Evolutionary conservation across 2,329 filamentous ascomycete species (phyloP), one percentile per base, ranked within the genome.

Genomic region (Alternaria tenuissima): DNA sequence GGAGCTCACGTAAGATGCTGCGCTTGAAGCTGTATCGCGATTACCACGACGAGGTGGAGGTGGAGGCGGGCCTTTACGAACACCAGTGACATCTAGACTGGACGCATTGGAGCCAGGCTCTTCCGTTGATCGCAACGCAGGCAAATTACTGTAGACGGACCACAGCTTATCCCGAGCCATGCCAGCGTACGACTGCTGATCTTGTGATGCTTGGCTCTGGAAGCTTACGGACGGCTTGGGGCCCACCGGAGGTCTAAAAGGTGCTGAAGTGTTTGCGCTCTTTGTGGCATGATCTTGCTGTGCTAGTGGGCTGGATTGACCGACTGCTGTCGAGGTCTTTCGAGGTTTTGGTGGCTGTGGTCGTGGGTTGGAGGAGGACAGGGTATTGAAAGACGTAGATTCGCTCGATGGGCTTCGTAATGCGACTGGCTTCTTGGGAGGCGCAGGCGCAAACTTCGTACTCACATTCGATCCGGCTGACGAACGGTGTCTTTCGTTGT

Each of bases 91-190:
- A 32, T 69, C 63, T 7, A 64, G 26, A 52, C 38, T 57, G 7
- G 58, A 61, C n/a, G 52, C 54, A 26, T 65, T 56, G 20, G 63
- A 52, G 9, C 61, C 49, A 9, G 52, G 48, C 32, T 49, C 65
- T 49, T 68, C 66, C 39, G 68, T 68, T 8, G 75, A 68, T 16
- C 71, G 71, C 32, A 75, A 64, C 4, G 78, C 71, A 8, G 80
- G 79, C 5, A 81, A 69, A 49, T 70, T 69, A 55, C 77, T 80
- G 71, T 81, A 81, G 6, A 75, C 78, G 5, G 77, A 77, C 44
- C 69, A 69, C 7, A 81, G 65, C 47, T 78, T 81, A 22, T 79
- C 73, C 39, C 76, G 74, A 24, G 78, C 80, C 61, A 74, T 73
- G 20, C 71, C 72, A 32, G 72, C 73, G 63, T 79, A 81, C 26